phyloP scores from a whole-genome alignment of 2,329 filamentous ascomycete genomes.

The Phoma sp. region DNA sequence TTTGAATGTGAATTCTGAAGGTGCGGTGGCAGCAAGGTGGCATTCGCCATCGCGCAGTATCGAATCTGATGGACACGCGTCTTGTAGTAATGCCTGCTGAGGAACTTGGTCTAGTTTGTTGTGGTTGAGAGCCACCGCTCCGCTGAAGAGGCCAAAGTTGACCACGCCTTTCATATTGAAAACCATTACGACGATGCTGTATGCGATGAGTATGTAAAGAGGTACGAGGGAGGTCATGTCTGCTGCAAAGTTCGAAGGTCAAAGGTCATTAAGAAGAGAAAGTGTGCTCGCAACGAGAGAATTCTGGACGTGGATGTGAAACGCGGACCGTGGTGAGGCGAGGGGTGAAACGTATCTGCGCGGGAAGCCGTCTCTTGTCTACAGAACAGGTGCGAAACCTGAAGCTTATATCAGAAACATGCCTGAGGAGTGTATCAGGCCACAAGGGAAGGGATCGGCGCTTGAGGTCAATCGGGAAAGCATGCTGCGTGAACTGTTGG shows the following conservation, averaged over 20 bases:
- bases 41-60: conserved; percentile 37
- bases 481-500: background rate
- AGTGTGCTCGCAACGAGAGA: background rate
- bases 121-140: conserved; percentile 30
- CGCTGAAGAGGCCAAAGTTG: conserved; percentile 29
- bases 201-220: conserved; percentile 14
- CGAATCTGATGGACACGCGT: conserved; percentile 35
- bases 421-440: conserved; percentile 18
- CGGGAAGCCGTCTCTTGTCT: conserved; percentile 17
- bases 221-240: conserved; percentile 16
- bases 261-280: background rate
- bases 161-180: conserved; percentile 33
- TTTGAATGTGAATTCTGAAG: conserved; percentile 21
- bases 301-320: conserved; percentile 24
- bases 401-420: conserved; percentile 17
- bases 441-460: background rate
- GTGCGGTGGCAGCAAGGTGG: conserved; percentile 13
- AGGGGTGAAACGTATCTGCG: conserved; percentile 33
- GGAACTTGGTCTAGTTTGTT: conserved; percentile 29
- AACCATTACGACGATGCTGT: conserved; percentile 15
- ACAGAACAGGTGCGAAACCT: background rate
- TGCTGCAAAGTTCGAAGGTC: background rate
- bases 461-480: background rate
- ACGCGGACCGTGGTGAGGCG: conserved; percentile 27
- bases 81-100: conserved; percentile 31